Percentiles rank a stretch among this genome's conserved stretches.
These are phyloP conservation scores for Globisporangium paddicum DNA, from an alignment of 352 stramenopile genomes.

Conservation along the genomic window DNA sequence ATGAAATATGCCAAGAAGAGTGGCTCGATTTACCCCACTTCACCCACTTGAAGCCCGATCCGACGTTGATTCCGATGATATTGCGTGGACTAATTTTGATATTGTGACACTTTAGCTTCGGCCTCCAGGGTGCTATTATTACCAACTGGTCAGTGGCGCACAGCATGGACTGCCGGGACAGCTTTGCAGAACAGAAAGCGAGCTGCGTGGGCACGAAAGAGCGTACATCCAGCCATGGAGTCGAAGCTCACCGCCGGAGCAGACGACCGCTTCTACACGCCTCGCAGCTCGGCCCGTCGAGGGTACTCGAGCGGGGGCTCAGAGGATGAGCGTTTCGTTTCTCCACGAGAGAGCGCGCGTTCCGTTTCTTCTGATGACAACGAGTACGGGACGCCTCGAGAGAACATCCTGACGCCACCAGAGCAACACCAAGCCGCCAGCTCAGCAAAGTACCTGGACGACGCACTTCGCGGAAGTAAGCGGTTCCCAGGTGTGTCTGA, in stretches of 20 bases:
- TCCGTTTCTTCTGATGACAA: conserved; percentile 64
- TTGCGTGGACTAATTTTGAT: conserved; percentile 1
- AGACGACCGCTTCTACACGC: conserved; percentile 67
- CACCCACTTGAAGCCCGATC: neutral
- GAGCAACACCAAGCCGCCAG: neutral
- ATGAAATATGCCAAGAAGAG: neutral
- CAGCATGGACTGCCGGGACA: neutral
- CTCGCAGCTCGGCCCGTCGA: conserved; percentile 46
- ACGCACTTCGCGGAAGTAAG: conserved; percentile 12
- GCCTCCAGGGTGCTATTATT: neutral
- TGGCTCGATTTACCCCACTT: conserved; percentile 2
- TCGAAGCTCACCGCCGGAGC: conserved; percentile 20
- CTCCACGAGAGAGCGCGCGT: conserved; percentile 45
- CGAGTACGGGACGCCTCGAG: conserved; percentile 49
- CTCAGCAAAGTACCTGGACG: conserved; percentile 9
- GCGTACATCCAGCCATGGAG: conserved; percentile 23
- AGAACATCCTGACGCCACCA: conserved; percentile 18
- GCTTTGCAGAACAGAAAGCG: neutral
- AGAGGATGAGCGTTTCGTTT: conserved; percentile 60
- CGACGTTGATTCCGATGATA: neutral
- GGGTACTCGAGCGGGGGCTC: conserved; percentile 50
- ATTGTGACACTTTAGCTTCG: neutral
- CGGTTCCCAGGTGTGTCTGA: conserved; percentile 8
- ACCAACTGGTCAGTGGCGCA: neutral
- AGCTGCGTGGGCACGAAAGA: neutral